phyloP scores from a whole-genome alignment of 2,329 filamentous ascomycete species.

The Calonectria henricotiae region DNA sequence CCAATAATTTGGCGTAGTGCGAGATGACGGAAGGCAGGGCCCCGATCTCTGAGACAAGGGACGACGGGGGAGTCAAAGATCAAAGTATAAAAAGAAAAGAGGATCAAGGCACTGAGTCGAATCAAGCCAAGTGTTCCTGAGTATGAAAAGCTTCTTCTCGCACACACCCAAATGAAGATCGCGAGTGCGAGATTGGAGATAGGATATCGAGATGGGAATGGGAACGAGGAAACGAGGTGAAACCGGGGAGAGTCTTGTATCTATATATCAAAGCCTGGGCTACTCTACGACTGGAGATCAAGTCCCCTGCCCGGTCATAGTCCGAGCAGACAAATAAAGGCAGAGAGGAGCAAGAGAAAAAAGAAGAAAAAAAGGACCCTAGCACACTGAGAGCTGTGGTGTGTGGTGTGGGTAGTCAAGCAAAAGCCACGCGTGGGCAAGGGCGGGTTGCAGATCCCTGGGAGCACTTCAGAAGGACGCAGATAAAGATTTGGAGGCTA shows the following conservation, averaged over 20 bases:
- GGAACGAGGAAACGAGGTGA: conserved; percentile 19
- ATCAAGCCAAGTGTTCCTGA: conserved; percentile 1
- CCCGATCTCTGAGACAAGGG: conserved; percentile 4
- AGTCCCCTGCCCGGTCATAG: conserved; percentile 34
- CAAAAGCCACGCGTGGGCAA: conserved; percentile 39
- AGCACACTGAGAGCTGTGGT: conserved; percentile 7
- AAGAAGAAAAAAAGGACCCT: conserved; percentile 9
- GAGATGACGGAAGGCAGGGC: not conserved
- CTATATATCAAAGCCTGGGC: conserved; percentile 38
- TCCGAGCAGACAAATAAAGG: conserved; percentile 19
- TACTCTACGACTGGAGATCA: not conserved
- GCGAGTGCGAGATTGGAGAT: conserved; percentile 22
- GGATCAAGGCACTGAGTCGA: not conserved
- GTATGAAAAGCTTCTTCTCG: not conserved
- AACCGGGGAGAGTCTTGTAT: conserved; percentile 39
- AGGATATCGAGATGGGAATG: conserved; percentile 35
- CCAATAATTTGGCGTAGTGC: not conserved
- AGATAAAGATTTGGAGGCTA: conserved; percentile 24
- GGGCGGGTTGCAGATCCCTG: conserved; percentile 35
- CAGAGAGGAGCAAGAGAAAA: not conserved
- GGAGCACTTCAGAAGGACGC: not conserved
- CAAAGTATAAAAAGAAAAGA: conserved; percentile 17
- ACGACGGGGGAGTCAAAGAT: not conserved
- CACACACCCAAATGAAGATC: conserved; percentile 16
- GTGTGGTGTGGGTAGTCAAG: conserved; percentile 18